phyloP scores from a whole-genome alignment of 2,329 filamentous ascomycete species.

The Colletotrichum higginsianum region DNA sequence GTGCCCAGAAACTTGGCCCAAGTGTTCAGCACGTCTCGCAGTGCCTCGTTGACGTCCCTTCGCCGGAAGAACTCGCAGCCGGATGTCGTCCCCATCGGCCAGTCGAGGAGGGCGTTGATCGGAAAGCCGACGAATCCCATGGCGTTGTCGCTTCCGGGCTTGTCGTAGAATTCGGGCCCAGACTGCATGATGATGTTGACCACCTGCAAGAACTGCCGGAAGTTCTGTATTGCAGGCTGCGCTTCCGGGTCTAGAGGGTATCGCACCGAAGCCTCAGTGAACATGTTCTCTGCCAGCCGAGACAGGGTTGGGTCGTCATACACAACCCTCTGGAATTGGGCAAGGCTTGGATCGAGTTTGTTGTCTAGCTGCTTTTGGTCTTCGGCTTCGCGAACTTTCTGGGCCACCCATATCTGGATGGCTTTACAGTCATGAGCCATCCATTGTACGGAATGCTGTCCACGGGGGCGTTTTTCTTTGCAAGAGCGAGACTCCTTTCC shows the following conservation, averaged over 20 bases:
- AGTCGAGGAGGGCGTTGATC: slow-evolving; percentile 71
- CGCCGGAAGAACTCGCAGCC: slow-evolving; percentile 70
- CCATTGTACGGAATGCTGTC: slow-evolving; percentile 6
- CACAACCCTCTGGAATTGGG: not conserved
- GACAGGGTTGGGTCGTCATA: not conserved
- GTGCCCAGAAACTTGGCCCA: slow-evolving; percentile 54
- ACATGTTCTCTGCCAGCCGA: slow-evolving; percentile 21
- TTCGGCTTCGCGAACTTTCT: slow-evolving; percentile 9
- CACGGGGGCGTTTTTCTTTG: not conserved
- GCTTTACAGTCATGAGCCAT: not conserved
- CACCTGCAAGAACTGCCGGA: slow-evolving; percentile 16
- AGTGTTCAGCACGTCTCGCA: slow-evolving; percentile 66
- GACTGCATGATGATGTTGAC: slow-evolving; percentile 3
- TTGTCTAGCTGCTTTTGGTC: not conserved
- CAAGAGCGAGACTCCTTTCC: no score
- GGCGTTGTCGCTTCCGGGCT: slow-evolving; percentile 1
- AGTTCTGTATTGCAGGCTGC: slow-evolving; percentile 16
- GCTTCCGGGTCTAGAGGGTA: slow-evolving; percentile 16
- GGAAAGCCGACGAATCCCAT: slow-evolving; percentile 67
- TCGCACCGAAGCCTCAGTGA: slow-evolving; percentile 14
- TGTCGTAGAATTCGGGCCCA: slow-evolving; percentile 13
- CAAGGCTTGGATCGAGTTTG: slow-evolving; percentile 8
- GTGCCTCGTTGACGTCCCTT: slow-evolving; percentile 64
- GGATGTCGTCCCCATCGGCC: slow-evolving; percentile 69
- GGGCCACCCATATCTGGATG: not conserved